Conservation (phyloP, 78 protist genomes). For the Salpingoeca rosetta region DNA sequence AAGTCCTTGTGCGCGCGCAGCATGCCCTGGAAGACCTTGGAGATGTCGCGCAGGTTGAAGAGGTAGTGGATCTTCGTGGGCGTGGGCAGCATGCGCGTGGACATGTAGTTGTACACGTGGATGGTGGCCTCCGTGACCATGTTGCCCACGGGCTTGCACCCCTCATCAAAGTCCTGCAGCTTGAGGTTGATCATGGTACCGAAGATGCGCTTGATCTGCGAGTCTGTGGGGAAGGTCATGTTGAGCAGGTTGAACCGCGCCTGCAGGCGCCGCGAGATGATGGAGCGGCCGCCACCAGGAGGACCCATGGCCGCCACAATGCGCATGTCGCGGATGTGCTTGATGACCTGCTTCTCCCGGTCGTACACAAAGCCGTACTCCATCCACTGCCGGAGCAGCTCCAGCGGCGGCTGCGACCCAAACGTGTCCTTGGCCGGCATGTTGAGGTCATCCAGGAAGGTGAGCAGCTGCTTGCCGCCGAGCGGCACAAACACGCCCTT, state of each 20-base stretch:
- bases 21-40: conserved; percentile 54
- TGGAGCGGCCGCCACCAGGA: conserved; percentile 62
- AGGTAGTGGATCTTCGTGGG: conserved; percentile 60
- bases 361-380: conserved; percentile 78
- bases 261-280: conserved; percentile 40
- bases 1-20: conserved; percentile 17
- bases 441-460: conserved; percentile 76
- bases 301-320: conserved; percentile 68
- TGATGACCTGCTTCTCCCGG: conserved; percentile 24
- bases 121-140: conserved; percentile 30
- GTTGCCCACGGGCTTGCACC: conserved; percentile 24
- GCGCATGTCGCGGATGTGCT: conserved; percentile 50
- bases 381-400: conserved; percentile 64
- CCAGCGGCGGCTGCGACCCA: conserved; percentile 77
- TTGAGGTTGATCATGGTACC: conserved; percentile 18
- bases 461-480: conserved; percentile 35
- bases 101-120: conserved; percentile 32
- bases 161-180: conserved; percentile 45
- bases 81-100: conserved; percentile 42
- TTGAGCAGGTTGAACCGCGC: conserved; percentile 39
- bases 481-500: conserved; percentile 40
- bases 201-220: conserved; percentile 49
- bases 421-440: conserved; percentile 70
- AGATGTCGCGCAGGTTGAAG: conserved; percentile 65
- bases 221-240: conserved; percentile 48